A percentile compares a stretch with the other conserved stretches of the same genome.
Evolutionary conservation across 73 alveolate genomes (phyloP).

Genomic region (Blepharisma stoltei): DNA sequence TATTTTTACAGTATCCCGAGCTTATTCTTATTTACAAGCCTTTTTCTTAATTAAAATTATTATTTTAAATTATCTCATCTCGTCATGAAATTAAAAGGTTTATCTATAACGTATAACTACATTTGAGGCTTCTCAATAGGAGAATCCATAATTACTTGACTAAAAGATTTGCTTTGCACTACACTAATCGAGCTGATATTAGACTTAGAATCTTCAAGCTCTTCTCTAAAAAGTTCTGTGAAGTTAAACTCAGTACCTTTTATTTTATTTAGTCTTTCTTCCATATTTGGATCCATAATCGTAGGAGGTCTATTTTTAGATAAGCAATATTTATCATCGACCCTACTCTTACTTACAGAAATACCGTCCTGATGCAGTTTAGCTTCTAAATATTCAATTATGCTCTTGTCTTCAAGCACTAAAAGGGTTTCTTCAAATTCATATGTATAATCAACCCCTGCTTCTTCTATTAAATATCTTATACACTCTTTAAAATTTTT

Average conservation of each 20-base stretch:
- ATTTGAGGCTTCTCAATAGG: too few species aligned
- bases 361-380: neutral
- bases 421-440: constrained; percentile 14
- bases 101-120: too few species aligned
- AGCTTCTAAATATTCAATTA: neutral
- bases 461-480: neutral
- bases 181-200: neutral
- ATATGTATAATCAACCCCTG: constrained; percentile 1
- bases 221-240: neutral
- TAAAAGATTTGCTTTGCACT: too few species aligned
- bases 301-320: neutral
- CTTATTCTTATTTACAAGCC: too few species aligned
- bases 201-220: neutral
- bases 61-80: too few species aligned
- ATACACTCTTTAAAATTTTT: neutral
- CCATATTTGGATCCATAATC: neutral
- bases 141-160: too few species aligned
- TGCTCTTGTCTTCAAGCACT: neutral
- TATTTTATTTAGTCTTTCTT: neutral
- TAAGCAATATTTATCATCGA: neutral
- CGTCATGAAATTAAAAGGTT: too few species aligned
- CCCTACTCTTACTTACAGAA: constrained; percentile 1
- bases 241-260: neutral
- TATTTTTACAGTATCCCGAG: too few species aligned
- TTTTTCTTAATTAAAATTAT: too few species aligned